Conservation (phyloP, 768 basidiomycete genomes). For the Cystofilobasidium bisporidii region DNA sequence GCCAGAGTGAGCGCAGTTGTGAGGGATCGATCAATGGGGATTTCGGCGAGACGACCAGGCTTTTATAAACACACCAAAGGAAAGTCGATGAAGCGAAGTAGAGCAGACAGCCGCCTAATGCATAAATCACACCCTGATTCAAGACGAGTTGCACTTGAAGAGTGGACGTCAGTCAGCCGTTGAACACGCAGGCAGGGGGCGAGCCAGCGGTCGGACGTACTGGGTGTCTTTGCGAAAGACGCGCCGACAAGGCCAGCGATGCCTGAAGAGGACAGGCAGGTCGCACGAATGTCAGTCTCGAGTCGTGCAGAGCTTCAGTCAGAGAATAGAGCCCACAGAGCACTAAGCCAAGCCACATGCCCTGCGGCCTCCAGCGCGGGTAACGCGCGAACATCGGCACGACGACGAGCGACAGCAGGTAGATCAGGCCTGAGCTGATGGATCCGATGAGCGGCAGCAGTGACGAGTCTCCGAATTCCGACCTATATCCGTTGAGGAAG, state of each 20-base stretch:
- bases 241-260: neutral
- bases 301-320: too few species aligned
- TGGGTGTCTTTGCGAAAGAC: slow-evolving; percentile 1
- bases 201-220: too few species aligned
- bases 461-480: neutral
- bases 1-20: too few species aligned
- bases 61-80: neutral
- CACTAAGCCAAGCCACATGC: slow-evolving; percentile 1
- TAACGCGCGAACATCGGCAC: slow-evolving; percentile 6
- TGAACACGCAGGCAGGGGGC: too few species aligned
- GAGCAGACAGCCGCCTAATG: neutral
- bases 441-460: slow-evolving; percentile 1
- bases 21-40: too few species aligned
- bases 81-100: slow-evolving; percentile 3
- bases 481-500: neutral
- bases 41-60: too few species aligned
- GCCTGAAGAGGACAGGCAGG: too few species aligned
- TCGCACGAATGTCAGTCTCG: too few species aligned
- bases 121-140: neutral
- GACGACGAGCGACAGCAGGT: neutral
- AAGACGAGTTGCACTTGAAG: neutral
- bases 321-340: neutral
- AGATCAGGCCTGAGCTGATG: slow-evolving; percentile 1
- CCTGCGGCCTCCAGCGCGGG: neutral
- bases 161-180: too few species aligned